A percentile compares a stretch with the other conserved stretches of the same genome.
These are phyloP conservation scores for Oryza meridionalis DNA, from an alignment of 176 grass and related monocot species.

Conservation along the genomic window DNA sequence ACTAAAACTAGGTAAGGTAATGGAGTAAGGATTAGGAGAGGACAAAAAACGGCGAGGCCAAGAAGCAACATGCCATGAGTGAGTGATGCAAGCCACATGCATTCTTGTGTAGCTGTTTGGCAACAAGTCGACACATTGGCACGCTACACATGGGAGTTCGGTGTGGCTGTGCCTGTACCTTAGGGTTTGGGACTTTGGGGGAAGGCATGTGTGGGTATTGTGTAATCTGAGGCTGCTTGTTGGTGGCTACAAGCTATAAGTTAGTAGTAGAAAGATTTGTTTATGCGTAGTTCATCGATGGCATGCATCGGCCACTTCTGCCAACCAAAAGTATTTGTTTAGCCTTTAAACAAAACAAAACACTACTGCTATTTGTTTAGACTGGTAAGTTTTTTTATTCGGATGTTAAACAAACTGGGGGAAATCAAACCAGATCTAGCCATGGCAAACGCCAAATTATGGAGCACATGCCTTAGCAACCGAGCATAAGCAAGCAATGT, in stretches of 20 bases:
- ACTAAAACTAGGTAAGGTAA: background rate
- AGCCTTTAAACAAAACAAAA: conserved; percentile 2
- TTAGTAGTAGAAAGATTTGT: background rate
- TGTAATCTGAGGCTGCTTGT: background rate
- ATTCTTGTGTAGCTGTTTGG: background rate
- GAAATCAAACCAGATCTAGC: conserved; percentile 24
- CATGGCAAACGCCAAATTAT: background rate
- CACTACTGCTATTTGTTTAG: conserved; percentile 25
- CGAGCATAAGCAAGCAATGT: background rate
- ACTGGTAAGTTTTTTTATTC: background rate
- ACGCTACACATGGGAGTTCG: conserved; percentile 42
- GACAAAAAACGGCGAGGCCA: conserved; percentile 34
- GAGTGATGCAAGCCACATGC: conserved; percentile 46
- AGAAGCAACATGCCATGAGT: conserved; percentile 19
- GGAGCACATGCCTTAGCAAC: conserved; percentile 27
- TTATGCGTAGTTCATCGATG: background rate
- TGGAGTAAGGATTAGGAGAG: background rate
- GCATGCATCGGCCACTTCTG: background rate
- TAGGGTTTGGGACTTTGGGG: background rate
- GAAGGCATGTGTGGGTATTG: background rate
- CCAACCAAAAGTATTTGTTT: conserved; percentile 21
- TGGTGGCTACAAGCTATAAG: background rate
- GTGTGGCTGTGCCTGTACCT: background rate
- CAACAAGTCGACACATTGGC: conserved; percentile 34
- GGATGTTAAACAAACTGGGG: background rate